phyloP scores from a whole-genome alignment of 2,329 filamentous ascomycete species.

The Calonectria ilicicola region DNA sequence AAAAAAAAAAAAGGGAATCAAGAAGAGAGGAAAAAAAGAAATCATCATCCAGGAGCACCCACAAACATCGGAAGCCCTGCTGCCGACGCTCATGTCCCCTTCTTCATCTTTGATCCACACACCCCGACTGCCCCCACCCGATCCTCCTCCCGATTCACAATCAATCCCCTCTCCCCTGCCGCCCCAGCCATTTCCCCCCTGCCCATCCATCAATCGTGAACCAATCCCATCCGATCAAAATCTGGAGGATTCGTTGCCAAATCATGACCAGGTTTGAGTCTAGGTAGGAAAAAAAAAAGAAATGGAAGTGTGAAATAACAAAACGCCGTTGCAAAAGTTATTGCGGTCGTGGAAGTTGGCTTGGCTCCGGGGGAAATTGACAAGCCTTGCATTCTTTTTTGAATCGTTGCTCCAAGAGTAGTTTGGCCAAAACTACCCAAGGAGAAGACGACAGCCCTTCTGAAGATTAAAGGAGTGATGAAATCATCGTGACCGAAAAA shows the following conservation, averaged over 20 bases:
- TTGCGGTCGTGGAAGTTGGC: constrained; percentile 6
- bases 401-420: constrained; percentile 31
- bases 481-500: constrained; percentile 20
- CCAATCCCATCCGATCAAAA: constrained; percentile 24
- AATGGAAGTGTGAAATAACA: constrained; percentile 11
- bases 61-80: constrained; percentile 29
- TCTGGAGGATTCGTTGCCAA: constrained; percentile 10
- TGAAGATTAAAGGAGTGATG: constrained; percentile 30
- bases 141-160: constrained; percentile 5
- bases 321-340: constrained; percentile 19
- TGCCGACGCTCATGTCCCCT: constrained; percentile 25
- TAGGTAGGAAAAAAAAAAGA: constrained; percentile 22
- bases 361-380: constrained; percentile 32
- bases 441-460: constrained; percentile 33
- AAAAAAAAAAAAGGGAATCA: constrained; percentile 11
- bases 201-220: constrained; percentile 22
- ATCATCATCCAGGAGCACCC: constrained; percentile 9
- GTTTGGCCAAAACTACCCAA: constrained; percentile 29
- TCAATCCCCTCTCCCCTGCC: constrained; percentile 15
- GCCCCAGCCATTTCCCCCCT: constrained; percentile 7
- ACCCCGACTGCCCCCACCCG: constrained; percentile 27
- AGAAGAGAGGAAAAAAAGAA: neutral
- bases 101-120: constrained; percentile 9
- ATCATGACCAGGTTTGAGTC: constrained; percentile 14
- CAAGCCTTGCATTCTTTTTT: constrained; percentile 33